Percentiles rank a stretch among this genome's conserved stretches.
phyloP scores from a whole-genome alignment of 352 stramenopile species.

The Pythium grandisporangium region DNA sequence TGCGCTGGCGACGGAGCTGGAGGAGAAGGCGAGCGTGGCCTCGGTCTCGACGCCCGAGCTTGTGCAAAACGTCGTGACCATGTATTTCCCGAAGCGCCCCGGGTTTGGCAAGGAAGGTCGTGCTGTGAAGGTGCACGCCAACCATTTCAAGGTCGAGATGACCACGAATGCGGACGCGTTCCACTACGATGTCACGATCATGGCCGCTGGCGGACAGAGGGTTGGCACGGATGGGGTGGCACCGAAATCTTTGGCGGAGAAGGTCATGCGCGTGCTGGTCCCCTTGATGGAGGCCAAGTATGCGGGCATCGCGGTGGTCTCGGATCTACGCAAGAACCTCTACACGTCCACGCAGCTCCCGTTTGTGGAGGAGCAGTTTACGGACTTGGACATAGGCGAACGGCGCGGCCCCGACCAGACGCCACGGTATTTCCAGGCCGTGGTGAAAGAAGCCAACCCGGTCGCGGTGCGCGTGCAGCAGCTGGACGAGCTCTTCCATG shows the following conservation, averaged over 20 bases:
- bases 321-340: conserved; percentile 46
- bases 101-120: conserved; percentile 45
- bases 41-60: too few species aligned
- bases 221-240: conserved; percentile 4
- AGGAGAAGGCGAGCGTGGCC: conserved; percentile 31
- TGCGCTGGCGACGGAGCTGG: conserved; percentile 15
- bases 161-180: conserved; percentile 39
- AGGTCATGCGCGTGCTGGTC: conserved; percentile 49
- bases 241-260: conserved; percentile 40
- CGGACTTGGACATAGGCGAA: conserved; percentile 31
- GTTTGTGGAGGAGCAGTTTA: conserved; percentile 35
- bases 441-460: conserved; percentile 44
- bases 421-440: conserved; percentile 28
- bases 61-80: conserved; percentile 21
- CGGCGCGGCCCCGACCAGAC: conserved; percentile 1
- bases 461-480: conserved; percentile 58
- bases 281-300: conserved; percentile 25
- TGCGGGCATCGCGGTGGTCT: conserved; percentile 26
- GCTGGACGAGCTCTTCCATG: conserved; percentile 39
- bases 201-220: conserved; percentile 24
- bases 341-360: conserved; percentile 33
- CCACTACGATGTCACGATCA: conserved; percentile 68
- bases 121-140: conserved; percentile 34
- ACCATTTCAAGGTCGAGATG: conserved; percentile 58
- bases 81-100: conserved; percentile 36